phyloP scores from a whole-genome alignment of 2,329 filamentous ascomycete species.

The Volutella citrinella region DNA sequence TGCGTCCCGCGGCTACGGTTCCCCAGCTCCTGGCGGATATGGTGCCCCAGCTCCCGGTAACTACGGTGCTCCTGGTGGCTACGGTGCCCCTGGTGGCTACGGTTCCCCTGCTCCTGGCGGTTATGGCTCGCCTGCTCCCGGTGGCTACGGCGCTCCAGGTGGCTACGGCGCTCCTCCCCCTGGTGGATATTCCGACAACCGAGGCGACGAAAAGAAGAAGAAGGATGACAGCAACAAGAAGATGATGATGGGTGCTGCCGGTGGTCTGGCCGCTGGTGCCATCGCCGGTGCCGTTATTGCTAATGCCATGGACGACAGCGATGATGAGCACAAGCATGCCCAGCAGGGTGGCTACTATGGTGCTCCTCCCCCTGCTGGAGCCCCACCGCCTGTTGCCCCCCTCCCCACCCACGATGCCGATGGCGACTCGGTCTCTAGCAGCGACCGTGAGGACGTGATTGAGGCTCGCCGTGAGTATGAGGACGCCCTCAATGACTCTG shows the following conservation, averaged over 20 bases:
- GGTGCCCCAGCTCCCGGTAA: conserved; percentile 5
- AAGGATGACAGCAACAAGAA: conserved; percentile 46
- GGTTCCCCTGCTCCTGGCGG: conserved; percentile 6
- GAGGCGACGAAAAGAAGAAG: conserved; percentile 14
- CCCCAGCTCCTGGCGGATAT: conserved; percentile 10
- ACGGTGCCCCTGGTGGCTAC: conserved; percentile 17
- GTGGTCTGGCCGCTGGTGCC: conserved; percentile 55
- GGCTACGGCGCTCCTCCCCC: conserved; percentile 17
- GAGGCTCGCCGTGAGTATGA: conserved; percentile 43
- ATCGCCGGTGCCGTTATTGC: conserved; percentile 57
- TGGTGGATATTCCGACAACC: conserved; percentile 7
- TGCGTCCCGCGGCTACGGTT: conserved; percentile 23
- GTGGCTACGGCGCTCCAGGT: conserved; percentile 16
- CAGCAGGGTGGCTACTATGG: too few relatives aligned
- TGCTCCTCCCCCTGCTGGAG: conserved; percentile 10
- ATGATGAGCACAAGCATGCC: conserved; percentile 16
- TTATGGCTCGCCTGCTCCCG: conserved; percentile 7
- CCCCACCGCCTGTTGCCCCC: neutral
- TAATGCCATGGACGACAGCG: conserved; percentile 43
- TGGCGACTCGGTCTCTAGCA: conserved; percentile 40
- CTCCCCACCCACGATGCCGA: conserved; percentile 38
- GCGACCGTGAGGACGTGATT: conserved; percentile 40
- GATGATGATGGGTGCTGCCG: conserved; percentile 57
- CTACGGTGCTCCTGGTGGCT: conserved; percentile 11
- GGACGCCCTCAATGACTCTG: conserved; percentile 40